Percentiles rank a stretch among this genome's conserved stretches.
Conservation (phyloP, 257 asterid genomes). For the Nicotiana undulata region DNA sequence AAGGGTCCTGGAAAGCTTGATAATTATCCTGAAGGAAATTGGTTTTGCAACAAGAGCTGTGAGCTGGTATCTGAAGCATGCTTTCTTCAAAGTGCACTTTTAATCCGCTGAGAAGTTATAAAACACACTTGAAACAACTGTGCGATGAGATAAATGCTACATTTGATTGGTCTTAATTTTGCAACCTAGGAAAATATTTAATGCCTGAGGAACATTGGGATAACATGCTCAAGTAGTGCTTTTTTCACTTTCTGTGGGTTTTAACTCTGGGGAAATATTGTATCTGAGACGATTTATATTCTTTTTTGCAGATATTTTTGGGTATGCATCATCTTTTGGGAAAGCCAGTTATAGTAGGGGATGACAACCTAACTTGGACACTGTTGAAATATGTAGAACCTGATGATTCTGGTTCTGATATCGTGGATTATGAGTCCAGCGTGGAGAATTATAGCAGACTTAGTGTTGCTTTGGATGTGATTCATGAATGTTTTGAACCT, state of each 20-base stretch:
- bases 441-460: constrained; percentile 60
- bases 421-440: constrained; percentile 27
- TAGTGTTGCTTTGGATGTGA: constrained; percentile 62
- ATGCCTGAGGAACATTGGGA: not conserved
- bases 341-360: constrained; percentile 1
- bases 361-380: constrained; percentile 8
- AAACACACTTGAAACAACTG: not conserved
- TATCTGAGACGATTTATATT: not conserved
- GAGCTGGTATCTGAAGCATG: constrained; percentile 42
- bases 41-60: constrained; percentile 72
- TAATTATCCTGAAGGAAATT: constrained; percentile 29
- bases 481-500: constrained; percentile 91
- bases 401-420: constrained; percentile 21
- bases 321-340: constrained; percentile 9
- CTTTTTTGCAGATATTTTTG: constrained; percentile 50
- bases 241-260: not conserved
- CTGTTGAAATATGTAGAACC: constrained; percentile 38
- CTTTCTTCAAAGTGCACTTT: not conserved
- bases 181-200: not conserved
- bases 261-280: not conserved
- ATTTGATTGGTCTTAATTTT: not conserved
- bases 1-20: constrained; percentile 25
- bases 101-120: not conserved
- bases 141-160: not conserved
- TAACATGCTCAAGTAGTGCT: not conserved